Conservation (phyloP, 768 basidiomycete genomes). For the Termitomyces sp. region DNA sequence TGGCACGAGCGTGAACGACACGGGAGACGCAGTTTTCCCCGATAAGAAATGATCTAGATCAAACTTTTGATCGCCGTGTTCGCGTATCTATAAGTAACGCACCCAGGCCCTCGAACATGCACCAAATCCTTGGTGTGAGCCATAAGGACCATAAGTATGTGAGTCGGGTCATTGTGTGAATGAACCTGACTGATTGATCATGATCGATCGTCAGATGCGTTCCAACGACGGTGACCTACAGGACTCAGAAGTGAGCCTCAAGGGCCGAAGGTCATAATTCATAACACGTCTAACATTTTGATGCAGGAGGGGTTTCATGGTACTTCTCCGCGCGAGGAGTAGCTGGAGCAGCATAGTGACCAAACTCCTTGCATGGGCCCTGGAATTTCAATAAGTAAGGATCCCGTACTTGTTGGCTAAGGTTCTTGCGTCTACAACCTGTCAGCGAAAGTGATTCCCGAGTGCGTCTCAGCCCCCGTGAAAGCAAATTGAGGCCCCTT, state of each 20-base stretch:
- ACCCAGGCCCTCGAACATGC: too few relatives aligned
- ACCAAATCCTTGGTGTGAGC: not conserved
- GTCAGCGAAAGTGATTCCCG: not conserved
- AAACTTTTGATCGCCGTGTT: constrained; percentile 5
- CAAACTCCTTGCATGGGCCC: not conserved
- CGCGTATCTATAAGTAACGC: not conserved
- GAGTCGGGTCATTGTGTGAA: not conserved
- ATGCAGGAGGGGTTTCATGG: not conserved
- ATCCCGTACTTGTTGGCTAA: not conserved
- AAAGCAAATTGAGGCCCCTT: too few relatives aligned
- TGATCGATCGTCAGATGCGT: not conserved
- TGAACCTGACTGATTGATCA: not conserved
- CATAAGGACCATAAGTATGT: not conserved
- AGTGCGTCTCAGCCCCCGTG: not conserved
- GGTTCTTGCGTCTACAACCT: not conserved
- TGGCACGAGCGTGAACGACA: not conserved
- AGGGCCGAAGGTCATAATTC: not conserved
- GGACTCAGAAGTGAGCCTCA: not conserved
- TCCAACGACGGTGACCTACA: not conserved
- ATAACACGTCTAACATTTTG: not conserved
- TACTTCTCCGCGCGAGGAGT: not conserved
- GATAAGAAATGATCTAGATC: not conserved
- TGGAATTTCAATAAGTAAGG: not conserved
- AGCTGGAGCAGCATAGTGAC: not conserved
- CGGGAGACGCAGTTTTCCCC: not conserved